Base-by-base conservation (phyloP, 176 grass and related monocot genomes). In the Typha latifolia region DNA sequence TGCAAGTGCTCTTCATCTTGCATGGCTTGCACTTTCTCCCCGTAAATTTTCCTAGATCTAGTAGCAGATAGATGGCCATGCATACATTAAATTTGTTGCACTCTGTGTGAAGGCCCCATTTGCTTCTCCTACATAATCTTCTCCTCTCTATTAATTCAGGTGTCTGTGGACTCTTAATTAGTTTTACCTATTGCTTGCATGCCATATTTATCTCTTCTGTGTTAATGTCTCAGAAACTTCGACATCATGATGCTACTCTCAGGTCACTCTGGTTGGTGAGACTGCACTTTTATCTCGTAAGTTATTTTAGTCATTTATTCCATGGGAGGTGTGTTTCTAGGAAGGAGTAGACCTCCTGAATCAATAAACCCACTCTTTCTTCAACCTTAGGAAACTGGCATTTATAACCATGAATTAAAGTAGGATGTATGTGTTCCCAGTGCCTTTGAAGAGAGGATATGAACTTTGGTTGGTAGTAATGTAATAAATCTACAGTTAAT, bases 181-280 rank as follows among this genome's bases (percentile, higher is more conserved):
- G 5, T 59, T 22, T 59, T 59, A 59, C 53, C 53, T 59, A 9
- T 10, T 21, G 16, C 10, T 22, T 59, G 16, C 20, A 2, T 59
- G 6, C n/a, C 4, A 10, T 21, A 19, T 57, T 57, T 57, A 18
- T 20, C 20, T 21, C 20, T 3, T 56, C 8, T 20, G 14, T 55
- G 14, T 56, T 20, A 59, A 59, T 59, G 53, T 21, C 18, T 59
- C 16, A 16, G 18, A 22, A 19, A 14, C 53, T 22, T 22, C 7
- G 53, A 21, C 53, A 21, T 59, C 53, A 59, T 59, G 53, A 59
- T 59, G 53, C 37, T 43, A 19, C 53, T 59, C 53, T 59, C 53
- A 59, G 18, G 53, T 59, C 53, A 22, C 18, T 22, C 53, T 4
- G 18, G 20, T 11, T 12, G 20, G 20, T 59, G 53, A 59, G 18